Conservation (phyloP, 2,329 filamentous ascomycete species). For the Ceratocystis variospora region DNA sequence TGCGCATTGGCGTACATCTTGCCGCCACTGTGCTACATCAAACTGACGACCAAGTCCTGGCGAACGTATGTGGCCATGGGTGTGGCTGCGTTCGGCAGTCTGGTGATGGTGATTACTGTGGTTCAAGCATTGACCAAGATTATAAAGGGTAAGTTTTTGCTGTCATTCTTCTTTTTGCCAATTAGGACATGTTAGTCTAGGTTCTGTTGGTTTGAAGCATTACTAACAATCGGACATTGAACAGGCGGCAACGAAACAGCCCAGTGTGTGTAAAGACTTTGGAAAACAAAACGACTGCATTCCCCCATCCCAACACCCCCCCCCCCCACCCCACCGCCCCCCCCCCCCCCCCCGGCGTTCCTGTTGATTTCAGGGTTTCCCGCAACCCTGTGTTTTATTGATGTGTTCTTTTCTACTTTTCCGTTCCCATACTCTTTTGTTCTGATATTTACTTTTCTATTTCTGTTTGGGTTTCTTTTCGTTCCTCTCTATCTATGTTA, state of each 20-base stretch:
- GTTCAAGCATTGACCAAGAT: slow-evolving; percentile 61
- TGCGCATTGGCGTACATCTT: slow-evolving; percentile 91
- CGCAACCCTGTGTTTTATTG: background rate
- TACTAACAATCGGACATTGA: background rate
- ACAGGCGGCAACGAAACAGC: slow-evolving; percentile 11
- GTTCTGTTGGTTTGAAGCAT: too few species aligned
- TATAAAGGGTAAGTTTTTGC: slow-evolving; percentile 31
- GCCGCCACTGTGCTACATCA: slow-evolving; percentile 89
- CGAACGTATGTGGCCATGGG: slow-evolving; percentile 58
- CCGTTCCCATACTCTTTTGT: background rate
- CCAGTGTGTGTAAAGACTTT: slow-evolving; percentile 12
- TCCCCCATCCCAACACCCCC: background rate
- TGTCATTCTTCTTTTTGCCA: too few species aligned
- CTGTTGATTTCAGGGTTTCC: background rate
- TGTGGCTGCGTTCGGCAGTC: slow-evolving; percentile 62
- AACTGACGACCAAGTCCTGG: slow-evolving; percentile 65
- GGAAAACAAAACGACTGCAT: slow-evolving; percentile 4
- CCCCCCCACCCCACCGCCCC: too few species aligned
- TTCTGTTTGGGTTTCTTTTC: background rate
- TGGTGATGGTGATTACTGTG: slow-evolving; percentile 70
- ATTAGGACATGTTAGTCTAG: too few species aligned
- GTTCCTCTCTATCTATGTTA: background rate
- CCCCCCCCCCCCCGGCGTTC: background rate
- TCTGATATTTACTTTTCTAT: background rate
- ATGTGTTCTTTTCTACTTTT: background rate